These are phyloP conservation scores for Sindora glabra DNA, from an alignment of 306 rosid genomes.

Conservation along the genomic window DNA sequence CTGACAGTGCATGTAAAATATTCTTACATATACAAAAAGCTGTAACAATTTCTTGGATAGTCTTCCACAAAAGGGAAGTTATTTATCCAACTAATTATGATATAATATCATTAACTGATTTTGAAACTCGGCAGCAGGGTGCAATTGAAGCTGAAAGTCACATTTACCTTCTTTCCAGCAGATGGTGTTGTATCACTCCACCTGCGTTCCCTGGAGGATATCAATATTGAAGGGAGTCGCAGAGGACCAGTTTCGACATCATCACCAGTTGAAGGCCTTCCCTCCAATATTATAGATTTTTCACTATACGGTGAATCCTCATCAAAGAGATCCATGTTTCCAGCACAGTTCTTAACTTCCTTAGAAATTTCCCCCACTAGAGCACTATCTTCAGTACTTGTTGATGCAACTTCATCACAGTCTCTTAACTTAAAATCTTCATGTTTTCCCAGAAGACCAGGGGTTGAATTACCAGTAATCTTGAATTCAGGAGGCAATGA, in stretches of 20 bases:
- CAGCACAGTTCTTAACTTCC: constrained; percentile 22
- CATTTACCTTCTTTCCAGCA: constrained; percentile 73
- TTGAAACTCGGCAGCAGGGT: constrained; percentile 1
- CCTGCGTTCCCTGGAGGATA: constrained; percentile 53
- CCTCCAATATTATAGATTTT: constrained; percentile 30
- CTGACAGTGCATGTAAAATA: no score
- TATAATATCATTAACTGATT: background rate
- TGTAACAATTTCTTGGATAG: background rate
- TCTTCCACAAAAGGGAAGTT: background rate
- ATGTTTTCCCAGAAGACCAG: constrained; percentile 29
- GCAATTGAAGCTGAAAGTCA: constrained; percentile 14
- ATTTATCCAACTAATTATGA: background rate
- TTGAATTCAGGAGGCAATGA: constrained; percentile 64
- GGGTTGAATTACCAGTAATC: constrained; percentile 26
- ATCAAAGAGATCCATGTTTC: constrained; percentile 41
- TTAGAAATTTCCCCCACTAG: constrained; percentile 29
- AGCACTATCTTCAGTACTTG: constrained; percentile 51
- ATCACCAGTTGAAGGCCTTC: constrained; percentile 38
- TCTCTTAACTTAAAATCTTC: constrained; percentile 29
- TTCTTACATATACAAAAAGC: no score
- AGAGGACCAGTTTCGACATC: constrained; percentile 45
- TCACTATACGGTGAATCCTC: constrained; percentile 81
- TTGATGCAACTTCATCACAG: constrained; percentile 20
- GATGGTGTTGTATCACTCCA: constrained; percentile 82
- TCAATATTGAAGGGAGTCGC: constrained; percentile 45